Base-by-base conservation (phyloP, 1,284 basidiomycete genomes). In the Ganoderma resinaceum region DNA sequence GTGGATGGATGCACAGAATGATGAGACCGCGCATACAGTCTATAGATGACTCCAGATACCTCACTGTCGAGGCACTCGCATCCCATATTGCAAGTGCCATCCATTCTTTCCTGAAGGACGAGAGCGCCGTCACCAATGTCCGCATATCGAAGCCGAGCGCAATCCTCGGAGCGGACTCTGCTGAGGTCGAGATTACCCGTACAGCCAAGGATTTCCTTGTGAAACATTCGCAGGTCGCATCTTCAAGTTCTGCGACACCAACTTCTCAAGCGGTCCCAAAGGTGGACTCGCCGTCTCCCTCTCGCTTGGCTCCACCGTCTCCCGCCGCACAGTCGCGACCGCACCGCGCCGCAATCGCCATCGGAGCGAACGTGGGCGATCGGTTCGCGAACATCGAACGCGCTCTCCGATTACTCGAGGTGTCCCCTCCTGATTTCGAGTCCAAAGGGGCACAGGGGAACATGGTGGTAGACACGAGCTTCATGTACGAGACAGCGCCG, bases 281-380 rank as follows among this genome's bases (percentile, higher is more conserved):
- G n/a, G 1, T 9, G n/a, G 33, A 18, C 33, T 26, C 31, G 7
- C 33, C 37, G 3, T 40, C 37, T 26, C 20, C 9, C 18, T 57
- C 49, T 35, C n/a, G 11, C 6, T 23, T 20, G 49, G 61, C 49
- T 7, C 14, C 61, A 23, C 16, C 40, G n/a, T n/a, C 52, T 43
- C 46, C 55, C 33, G 18, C 42, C 2, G 16, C 14, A 3, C 49
- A 23, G 18, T 46, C 69, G 8, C 67, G 66, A 35, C 60, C 64
- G 0, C 81, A 84, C 67, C 79, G 80, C 1, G 91, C 85, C 5
- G 91, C 91, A 6, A 85, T 99, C 57, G 95, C 95, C 0, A 80
- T 99, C 2, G 97, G 97, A 0, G 94, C 95, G 1, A 99, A 99
- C 76, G 84, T 98, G 0, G 96, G 96, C 1, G 95, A 98, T 79